Conservation (phyloP, 2,329 filamentous ascomycete genomes). For the Didymellaceae sp. region DNA sequence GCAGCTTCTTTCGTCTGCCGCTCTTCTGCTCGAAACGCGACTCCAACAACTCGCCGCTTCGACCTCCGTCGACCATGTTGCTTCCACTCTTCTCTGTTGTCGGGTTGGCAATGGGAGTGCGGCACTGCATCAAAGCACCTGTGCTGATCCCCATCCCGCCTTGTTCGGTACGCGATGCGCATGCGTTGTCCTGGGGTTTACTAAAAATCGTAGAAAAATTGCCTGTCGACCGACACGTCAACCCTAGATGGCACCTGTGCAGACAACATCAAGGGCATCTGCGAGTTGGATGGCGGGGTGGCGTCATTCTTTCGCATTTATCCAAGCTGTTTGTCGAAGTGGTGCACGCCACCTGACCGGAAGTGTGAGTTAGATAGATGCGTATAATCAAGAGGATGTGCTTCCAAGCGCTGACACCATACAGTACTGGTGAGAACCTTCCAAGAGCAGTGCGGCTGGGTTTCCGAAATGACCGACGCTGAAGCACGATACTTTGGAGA, state of each 20-base stretch:
- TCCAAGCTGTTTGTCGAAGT: neutral
- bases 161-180: neutral
- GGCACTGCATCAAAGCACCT: neutral
- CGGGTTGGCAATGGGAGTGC: neutral
- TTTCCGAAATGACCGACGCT: neutral
- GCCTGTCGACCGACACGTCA: neutral
- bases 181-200: neutral
- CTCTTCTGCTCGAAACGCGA: too few relatives aligned
- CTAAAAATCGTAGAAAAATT: neutral
- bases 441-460: neutral
- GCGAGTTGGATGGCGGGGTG: slow-evolving; percentile 2
- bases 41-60: neutral
- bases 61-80: neutral
- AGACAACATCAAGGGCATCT: slow-evolving; percentile 4
- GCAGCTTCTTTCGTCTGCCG: too few relatives aligned
- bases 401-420: neutral
- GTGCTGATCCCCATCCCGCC: neutral
- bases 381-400: neutral
- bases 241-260: slow-evolving; percentile 6
- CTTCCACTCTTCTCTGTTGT: neutral
- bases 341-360: neutral
- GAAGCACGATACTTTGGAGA: slow-evolving; percentile 1
- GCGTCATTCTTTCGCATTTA: slow-evolving; percentile 1
- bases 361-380: neutral
- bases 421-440: neutral